A percentile compares a stretch with the other conserved stretches of the same genome.
phyloP scores from a whole-genome alignment of 352 stramenopile genomes.

The Phytopythium boreale region DNA sequence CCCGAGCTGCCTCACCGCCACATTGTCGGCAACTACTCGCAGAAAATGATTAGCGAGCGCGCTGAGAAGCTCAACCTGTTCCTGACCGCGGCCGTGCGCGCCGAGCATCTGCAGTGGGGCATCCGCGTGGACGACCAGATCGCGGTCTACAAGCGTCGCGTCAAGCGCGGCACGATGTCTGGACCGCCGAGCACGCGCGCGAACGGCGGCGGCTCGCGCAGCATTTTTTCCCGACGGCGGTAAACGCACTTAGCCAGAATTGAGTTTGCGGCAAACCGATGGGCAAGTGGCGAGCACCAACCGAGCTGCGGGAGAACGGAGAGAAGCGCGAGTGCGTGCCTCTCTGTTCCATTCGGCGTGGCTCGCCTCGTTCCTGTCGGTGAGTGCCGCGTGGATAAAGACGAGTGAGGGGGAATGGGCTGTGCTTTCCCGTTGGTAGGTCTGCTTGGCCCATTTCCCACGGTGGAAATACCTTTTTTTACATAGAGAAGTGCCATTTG shows the following conservation, averaged over 20 bases:
- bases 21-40: constrained; percentile 81
- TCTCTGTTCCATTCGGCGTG: background rate
- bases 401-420: constrained; percentile 2
- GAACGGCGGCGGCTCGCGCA: constrained; percentile 33
- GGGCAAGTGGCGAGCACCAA: background rate
- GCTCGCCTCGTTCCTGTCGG: background rate
- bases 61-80: constrained; percentile 87
- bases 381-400: constrained; percentile 1
- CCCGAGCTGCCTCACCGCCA: constrained; percentile 81
- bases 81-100: constrained; percentile 64
- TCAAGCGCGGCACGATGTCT: constrained; percentile 52
- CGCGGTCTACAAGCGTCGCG: constrained; percentile 86
- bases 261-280: background rate
- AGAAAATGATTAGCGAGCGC: constrained; percentile 77
- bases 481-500: constrained; percentile 2
- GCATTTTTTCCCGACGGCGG: constrained; percentile 69
- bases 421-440: constrained; percentile 5
- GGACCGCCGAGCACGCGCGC: constrained; percentile 23
- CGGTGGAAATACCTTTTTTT: constrained; percentile 7
- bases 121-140: constrained; percentile 88
- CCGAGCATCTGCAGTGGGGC: constrained; percentile 85
- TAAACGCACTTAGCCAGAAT: constrained; percentile 24
- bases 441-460: background rate
- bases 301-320: background rate
- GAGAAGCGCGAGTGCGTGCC: background rate